These are phyloP conservation scores for Butyriboletus appendiculatus DNA, from an alignment of 1,284 basidiomycete genomes.

Conservation along the genomic window DNA sequence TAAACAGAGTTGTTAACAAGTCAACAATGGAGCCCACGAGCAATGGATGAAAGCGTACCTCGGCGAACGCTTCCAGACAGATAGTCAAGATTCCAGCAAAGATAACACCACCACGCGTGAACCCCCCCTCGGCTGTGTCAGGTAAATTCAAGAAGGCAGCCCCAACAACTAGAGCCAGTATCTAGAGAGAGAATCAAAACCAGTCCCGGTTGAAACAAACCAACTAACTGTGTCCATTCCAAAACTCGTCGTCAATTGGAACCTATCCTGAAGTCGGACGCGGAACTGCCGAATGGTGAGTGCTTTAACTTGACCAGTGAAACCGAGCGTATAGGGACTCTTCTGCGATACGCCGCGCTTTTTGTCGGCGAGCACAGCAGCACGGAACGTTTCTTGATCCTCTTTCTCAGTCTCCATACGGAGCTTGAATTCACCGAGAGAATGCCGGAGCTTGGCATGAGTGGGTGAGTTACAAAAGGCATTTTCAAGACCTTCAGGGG, in stretches of 20 bases:
- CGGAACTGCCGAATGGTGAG: conserved; percentile 78
- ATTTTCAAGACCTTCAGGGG: conserved; percentile 70
- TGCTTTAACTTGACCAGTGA: conserved; percentile 71
- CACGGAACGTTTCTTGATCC: conserved; percentile 75
- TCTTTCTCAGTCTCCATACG: conserved; percentile 63
- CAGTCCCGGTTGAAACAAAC: neutral
- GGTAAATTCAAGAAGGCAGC: conserved; percentile 76
- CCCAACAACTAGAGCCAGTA: conserved; percentile 75
- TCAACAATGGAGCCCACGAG: neutral
- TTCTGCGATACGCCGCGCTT: conserved; percentile 81
- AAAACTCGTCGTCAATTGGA: conserved; percentile 78
- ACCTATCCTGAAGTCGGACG: conserved; percentile 76
- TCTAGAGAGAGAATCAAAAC: conserved; percentile 11
- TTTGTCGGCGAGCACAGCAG: conserved; percentile 79
- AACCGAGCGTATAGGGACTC: conserved; percentile 86
- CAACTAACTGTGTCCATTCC: conserved; percentile 50
- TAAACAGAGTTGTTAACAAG: conserved; percentile 10
- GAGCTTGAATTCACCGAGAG: conserved; percentile 64
- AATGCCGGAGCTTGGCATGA: conserved; percentile 48
- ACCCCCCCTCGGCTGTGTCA: conserved; percentile 74
- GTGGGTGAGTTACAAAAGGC: conserved; percentile 65
- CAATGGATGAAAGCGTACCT: conserved; percentile 43
- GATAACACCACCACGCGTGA: conserved; percentile 85
- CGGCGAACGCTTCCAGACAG: conserved; percentile 77
- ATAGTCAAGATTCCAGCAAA: conserved; percentile 76